Percentiles rank a stretch among this genome's conserved stretches.
phyloP scores from a whole-genome alignment of 495 filamentous ascomycete genomes.

The Trypethelium eluteriae region DNA sequence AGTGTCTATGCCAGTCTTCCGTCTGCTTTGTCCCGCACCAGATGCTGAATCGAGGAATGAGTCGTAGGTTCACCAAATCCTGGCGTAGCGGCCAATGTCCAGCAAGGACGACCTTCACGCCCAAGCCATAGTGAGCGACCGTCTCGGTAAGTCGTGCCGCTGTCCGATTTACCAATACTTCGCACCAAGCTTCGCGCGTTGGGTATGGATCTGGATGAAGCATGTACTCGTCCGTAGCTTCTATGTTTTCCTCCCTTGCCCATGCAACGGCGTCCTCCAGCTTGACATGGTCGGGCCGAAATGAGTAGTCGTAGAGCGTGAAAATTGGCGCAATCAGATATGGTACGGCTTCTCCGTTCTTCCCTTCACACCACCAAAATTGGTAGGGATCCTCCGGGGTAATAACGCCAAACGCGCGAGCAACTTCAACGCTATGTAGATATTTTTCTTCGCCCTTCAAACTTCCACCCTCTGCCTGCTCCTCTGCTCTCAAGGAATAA shows the following conservation, averaged over 20 bases:
- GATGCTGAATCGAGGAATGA: slow-evolving; percentile 32
- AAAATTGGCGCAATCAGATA: slow-evolving; percentile 36
- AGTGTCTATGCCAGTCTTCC: slow-evolving; percentile 35
- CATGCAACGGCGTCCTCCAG: slow-evolving; percentile 32
- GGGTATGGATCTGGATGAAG: slow-evolving; percentile 33
- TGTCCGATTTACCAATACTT: slow-evolving; percentile 25
- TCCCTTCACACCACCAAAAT: slow-evolving; percentile 35
- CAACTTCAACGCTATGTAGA: slow-evolving; percentile 31
- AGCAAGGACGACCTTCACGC: slow-evolving; percentile 31
- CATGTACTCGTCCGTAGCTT: slow-evolving; percentile 34
- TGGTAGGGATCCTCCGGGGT: slow-evolving; percentile 37
- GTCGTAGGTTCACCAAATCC: slow-evolving; percentile 34
- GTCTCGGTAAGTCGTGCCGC: slow-evolving; percentile 30
- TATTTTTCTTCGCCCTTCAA: slow-evolving; percentile 35
- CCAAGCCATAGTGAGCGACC: slow-evolving; percentile 1
- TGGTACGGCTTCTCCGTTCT: slow-evolving; percentile 21
- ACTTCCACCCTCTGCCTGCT: slow-evolving; percentile 24
- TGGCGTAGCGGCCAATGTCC: slow-evolving; percentile 38
- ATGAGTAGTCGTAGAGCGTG: slow-evolving; percentile 39
- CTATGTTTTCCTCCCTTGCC: slow-evolving; percentile 35
- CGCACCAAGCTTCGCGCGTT: slow-evolving; percentile 34
- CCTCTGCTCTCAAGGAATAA: slow-evolving; percentile 30
- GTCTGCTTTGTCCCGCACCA: slow-evolving; percentile 40
- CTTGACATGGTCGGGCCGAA: slow-evolving; percentile 31
- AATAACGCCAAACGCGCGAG: slow-evolving; percentile 31